Evolutionary conservation across 73 alveolate genomes (phyloP), one percentile per base, ranked within the genome.

Genomic region (Stentor coeruleus): DNA sequence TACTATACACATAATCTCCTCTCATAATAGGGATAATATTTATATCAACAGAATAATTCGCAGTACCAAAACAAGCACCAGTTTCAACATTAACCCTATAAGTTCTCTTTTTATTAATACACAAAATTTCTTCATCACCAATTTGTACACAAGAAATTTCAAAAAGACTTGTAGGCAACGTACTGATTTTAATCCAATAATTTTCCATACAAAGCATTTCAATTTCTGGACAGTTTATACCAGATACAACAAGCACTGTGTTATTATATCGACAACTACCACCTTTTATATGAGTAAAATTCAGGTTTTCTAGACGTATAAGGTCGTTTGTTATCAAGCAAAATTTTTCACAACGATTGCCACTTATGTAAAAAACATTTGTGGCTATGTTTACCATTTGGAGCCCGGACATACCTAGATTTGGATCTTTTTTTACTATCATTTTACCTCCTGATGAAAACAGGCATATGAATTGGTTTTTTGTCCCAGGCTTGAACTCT

Each of bases 51-150:
- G 28, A 11, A 49, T 11, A 49, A 49, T 6, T 11, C 20, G 66
- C 66, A 6, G 66, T 49, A 11, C 28, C 66, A 49, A 49, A 20
- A 20, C 66, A 49, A 20, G 66, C 20, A 20, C 66, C 66, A 49
- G 66, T 49, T 20, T 49, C 66, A 49, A 49, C 66, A 49, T 49
- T 49, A 49, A 49, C 20, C 66, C 66, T 49, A 49, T 49, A 49
- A 49, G 66, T 49, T 49, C 66, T 49, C 66, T 49, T 49, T 11
- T 49, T 49, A 49, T 49, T 49, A 6, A 49, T 20, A 6, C 28
- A 6, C 66, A 49, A 49, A 20, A 49, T 20, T 20, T 49, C 66
- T 11, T 49, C 20, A 49, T 6, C 20, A 49, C 66, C 20, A 20
- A 49, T 49, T 20, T 49, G 66, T 20, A 49, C 66, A 49, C 66